A percentile compares a stretch with the other conserved stretches of the same genome.
Evolutionary conservation across 306 rosid genomes (phyloP).

Genomic region (Medicago truncatula): DNA sequence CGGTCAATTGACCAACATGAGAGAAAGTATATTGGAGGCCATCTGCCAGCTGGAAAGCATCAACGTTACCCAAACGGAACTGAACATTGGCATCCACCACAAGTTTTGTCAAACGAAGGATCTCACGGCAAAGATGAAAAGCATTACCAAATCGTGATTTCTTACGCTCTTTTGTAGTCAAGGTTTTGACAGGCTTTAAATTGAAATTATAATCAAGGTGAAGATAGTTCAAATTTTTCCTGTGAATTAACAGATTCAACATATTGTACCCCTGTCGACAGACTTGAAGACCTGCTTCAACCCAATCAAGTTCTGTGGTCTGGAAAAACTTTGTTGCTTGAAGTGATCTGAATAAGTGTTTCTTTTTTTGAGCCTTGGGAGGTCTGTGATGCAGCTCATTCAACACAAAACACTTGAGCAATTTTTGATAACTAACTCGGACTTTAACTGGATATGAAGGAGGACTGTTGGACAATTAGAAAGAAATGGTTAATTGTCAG

Average conservation of each 20-base stretch:
- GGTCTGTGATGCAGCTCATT: conserved; percentile 99
- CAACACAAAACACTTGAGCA: conserved; percentile 94
- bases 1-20: conserved; percentile 99
- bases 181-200: conserved; percentile 95
- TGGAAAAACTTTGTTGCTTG: conserved; percentile 99
- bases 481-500: not conserved
- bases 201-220: conserved; percentile 98
- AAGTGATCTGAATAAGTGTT: conserved; percentile 89
- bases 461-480: not conserved
- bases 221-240: conserved; percentile 97
- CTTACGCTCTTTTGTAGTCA: conserved; percentile 95
- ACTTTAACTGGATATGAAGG: conserved; percentile 85
- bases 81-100: conserved; percentile 99
- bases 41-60: conserved; percentile 98
- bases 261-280: conserved; percentile 99
- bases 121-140: conserved; percentile 98
- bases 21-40: conserved; percentile 97
- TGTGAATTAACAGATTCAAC: conserved; percentile 92
- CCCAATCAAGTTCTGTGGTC: conserved; percentile 99
- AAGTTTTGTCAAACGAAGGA: conserved; percentile 93
- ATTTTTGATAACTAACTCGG: conserved; percentile 93
- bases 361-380: conserved; percentile 98
- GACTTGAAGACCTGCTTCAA: conserved; percentile 98
- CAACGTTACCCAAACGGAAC: conserved; percentile 97
- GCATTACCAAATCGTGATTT: conserved; percentile 99